Evolutionary conservation across 345 rosid species (phyloP).

Genomic region (Aquilaria sinensis): DNA sequence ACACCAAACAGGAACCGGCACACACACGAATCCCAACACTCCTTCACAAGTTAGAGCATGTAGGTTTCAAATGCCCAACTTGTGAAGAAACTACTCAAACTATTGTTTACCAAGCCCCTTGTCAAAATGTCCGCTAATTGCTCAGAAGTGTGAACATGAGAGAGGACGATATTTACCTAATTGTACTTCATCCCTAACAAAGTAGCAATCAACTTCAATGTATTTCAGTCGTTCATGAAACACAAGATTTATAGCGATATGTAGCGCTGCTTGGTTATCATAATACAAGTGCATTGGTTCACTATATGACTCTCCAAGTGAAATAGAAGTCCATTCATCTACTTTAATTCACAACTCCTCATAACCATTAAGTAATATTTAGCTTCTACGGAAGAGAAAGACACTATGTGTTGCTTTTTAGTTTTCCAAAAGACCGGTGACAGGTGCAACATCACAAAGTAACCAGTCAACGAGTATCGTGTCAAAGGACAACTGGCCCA

Average conservation of each 20-base stretch:
- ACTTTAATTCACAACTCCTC: no score
- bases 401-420: no score
- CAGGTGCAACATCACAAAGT: no score
- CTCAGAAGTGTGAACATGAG: background rate
- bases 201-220: background rate
- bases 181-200: background rate
- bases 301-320: background rate
- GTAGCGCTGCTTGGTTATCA: background rate
- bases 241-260: background rate
- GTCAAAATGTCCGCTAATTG: background rate
- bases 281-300: background rate
- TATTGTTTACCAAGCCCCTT: background rate
- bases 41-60: background rate
- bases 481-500: background rate
- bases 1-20: no score
- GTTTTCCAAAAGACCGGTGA: no score
- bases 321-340: background rate
- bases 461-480: background rate
- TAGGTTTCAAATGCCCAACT: background rate
- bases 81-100: background rate
- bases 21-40: no score
- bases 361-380: no score
- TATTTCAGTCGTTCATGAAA: background rate
- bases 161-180: background rate
- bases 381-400: no score